phyloP scores from a whole-genome alignment of 148 eudicot species.

The Chenopodium quinoa region DNA sequence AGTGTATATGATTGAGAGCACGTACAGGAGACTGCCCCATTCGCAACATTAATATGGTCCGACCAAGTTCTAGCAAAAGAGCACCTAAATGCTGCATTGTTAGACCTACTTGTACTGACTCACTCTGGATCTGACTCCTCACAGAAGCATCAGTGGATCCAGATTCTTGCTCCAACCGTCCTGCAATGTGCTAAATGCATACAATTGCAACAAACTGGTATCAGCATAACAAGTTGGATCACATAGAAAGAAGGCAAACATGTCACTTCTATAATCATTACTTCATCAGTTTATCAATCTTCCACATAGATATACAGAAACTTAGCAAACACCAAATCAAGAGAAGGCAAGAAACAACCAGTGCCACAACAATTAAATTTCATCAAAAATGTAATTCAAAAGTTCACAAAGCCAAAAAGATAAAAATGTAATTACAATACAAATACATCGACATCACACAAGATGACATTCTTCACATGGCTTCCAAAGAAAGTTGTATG shows the following conservation, averaged over 20 bases:
- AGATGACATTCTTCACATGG: neutral
- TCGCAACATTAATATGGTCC: conserved; percentile 76
- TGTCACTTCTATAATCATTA: neutral
- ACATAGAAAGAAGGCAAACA: neutral
- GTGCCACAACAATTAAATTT: neutral
- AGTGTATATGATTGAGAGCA: conserved; percentile 8
- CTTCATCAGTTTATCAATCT: neutral
- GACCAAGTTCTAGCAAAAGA: conserved; percentile 88
- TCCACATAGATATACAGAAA: neutral
- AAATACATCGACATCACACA: neutral
- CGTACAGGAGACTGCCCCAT: conserved; percentile 91
- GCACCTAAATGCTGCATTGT: conserved; percentile 95
- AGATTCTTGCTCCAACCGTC: conserved; percentile 68
- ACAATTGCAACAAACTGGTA: conserved; percentile 30
- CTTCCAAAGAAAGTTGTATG: neutral
- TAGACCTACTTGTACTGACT: conserved; percentile 63
- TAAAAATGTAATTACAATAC: neutral
- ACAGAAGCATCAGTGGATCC: conserved; percentile 59
- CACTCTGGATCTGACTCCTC: conserved; percentile 73
- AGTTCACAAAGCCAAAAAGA: neutral
- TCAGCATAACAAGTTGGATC: conserved; percentile 25
- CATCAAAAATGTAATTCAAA: no score
- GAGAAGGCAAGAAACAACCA: neutral
- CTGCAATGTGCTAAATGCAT: conserved; percentile 76
- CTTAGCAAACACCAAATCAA: neutral